These are phyloP conservation scores for Rubia occidens DNA, from an alignment of 305 asterid species.

Conservation along the genomic window DNA sequence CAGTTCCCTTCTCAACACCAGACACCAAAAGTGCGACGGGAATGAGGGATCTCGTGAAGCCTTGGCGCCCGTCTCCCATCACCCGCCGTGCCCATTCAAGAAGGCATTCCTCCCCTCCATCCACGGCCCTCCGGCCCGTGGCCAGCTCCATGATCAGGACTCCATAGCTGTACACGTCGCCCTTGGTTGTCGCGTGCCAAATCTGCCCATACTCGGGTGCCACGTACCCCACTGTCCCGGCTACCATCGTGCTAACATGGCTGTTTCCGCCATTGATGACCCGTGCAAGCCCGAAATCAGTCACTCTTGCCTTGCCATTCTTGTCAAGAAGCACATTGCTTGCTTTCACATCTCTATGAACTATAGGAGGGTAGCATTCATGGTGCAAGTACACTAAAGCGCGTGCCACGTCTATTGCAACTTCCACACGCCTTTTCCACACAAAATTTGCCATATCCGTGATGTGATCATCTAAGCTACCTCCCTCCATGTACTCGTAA, in stretches of 20 bases:
- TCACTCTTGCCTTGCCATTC: conserved; percentile 66
- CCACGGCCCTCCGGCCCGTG: conserved; percentile 74
- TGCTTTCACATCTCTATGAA: conserved; percentile 89
- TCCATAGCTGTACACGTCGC: conserved; percentile 94
- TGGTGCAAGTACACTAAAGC: conserved; percentile 81
- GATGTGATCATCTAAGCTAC: conserved; percentile 65
- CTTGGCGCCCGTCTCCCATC: conserved; percentile 52
- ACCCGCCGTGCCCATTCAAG: conserved; percentile 88
- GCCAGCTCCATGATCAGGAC: conserved; percentile 90
- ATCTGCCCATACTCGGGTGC: conserved; percentile 97
- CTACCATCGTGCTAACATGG: conserved; percentile 90
- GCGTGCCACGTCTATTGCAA: conserved; percentile 65
- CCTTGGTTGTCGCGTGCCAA: conserved; percentile 92
- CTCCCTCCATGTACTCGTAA: conserved; percentile 90
- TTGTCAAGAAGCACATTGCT: conserved; percentile 85
- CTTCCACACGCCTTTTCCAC: conserved; percentile 57
- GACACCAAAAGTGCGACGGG: conserved; percentile 66
- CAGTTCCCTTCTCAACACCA: conserved; percentile 68
- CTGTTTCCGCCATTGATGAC: conserved; percentile 66
- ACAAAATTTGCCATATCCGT: conserved; percentile 38
- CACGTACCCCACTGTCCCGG: conserved; percentile 90
- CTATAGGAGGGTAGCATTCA: conserved; percentile 70
- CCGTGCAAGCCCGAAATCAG: conserved; percentile 90
- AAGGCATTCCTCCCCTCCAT: conserved; percentile 80
- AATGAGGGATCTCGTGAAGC: conserved; percentile 21